Evolutionary conservation across 306 rosid species (phyloP), one percentile per base, ranked within the genome.

Genomic region (Cajanus cajan): DNA sequence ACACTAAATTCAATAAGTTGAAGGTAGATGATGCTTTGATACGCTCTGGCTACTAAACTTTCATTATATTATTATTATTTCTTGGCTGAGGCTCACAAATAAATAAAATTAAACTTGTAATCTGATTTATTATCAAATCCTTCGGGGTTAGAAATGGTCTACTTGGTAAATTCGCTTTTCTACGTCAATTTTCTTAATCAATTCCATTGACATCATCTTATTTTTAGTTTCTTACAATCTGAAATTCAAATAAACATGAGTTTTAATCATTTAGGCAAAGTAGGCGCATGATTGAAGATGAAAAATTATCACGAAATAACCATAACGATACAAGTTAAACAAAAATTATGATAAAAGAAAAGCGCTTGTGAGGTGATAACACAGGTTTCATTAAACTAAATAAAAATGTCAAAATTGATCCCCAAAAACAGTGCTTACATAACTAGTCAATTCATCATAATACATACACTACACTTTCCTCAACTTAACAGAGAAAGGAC

Each of bases 381-480:
- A 51, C 40, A 25, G 7, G 45, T 28, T 11, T 0, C 33, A 15
- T n/a, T 9, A 50, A 80, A 51, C 61, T 62, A 47, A 65, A 57
- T 76, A 55, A 68, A 55, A 51, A 55, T 25, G 39, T 12, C 19
- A 13, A 67, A 44, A 66, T 24, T 67, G 40, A 25, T 82, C 9
- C 2, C 1, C 54, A 31, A 34, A 10, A 13, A 24, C 51, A 33
- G 10, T 19, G 47, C 11, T 25, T 75, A 4, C n/a, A 52, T n/a
- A 21, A 43, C n/a, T 45, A 36, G 12, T 18, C 25, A 44, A 67
- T 73, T 51, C 59, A 25, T 5, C 68, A 68, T 45, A 5, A 21
- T 40, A 43, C 76, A 78, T 7, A 28, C 71, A 55, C 55, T 39
- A 78, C 54, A 31, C 59, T 33, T 71, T 54, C 71, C 47, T 65